phyloP scores from a whole-genome alignment of 1,139 yeast species.

The Saccharomycopsis hybrid region DNA sequence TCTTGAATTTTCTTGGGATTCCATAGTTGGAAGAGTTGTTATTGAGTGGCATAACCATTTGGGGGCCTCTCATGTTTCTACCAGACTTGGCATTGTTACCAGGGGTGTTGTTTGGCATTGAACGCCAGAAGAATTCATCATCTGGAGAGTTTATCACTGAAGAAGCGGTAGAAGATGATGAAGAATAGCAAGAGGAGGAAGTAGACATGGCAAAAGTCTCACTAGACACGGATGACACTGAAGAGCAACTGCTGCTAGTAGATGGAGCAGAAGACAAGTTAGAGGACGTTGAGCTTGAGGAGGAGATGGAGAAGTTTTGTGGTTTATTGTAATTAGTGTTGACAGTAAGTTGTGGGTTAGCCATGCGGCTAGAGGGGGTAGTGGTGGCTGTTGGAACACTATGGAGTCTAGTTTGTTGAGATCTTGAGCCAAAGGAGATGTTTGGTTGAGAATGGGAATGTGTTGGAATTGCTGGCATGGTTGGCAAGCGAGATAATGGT shows the following conservation, averaged over 20 bases:
- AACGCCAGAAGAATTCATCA: neutral
- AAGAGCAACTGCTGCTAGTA: neutral
- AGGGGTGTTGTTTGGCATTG: too few relatives aligned
- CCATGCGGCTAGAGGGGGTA: neutral
- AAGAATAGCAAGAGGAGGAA: constrained; percentile 13
- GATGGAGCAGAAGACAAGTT: neutral
- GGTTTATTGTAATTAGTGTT: neutral
- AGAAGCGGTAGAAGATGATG: neutral
- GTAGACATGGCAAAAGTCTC: constrained; percentile 9
- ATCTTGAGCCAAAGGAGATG: too few relatives aligned
- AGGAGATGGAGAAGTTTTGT: constrained; percentile 4
- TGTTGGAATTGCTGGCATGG: neutral
- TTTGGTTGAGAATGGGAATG: neutral
- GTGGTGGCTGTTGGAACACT: constrained; percentile 6
- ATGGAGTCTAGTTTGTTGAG: constrained; percentile 2
- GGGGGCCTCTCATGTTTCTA: too few relatives aligned
- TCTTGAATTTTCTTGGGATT: too few relatives aligned
- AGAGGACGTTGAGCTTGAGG: constrained; percentile 16
- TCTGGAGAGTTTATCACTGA: constrained; percentile 3
- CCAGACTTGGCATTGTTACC: too few relatives aligned
- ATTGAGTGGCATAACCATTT: too few relatives aligned
- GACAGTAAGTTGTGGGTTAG: neutral
- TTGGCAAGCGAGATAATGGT: neutral
- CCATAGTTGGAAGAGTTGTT: too few relatives aligned
- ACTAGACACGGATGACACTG: neutral